Conservation (phyloP, 2,329 filamentous ascomycete genomes). For the Alternaria ethzedia region DNA sequence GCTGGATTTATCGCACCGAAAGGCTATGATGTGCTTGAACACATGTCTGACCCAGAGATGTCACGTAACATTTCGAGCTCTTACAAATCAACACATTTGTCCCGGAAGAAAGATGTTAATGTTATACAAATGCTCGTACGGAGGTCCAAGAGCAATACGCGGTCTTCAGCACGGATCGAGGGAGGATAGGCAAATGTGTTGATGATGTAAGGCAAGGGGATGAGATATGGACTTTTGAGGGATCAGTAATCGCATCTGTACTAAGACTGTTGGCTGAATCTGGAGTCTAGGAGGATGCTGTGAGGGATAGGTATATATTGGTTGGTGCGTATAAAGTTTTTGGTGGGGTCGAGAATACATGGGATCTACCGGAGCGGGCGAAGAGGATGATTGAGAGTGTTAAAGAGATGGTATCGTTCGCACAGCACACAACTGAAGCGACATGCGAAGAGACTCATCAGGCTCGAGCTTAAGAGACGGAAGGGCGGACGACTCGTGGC, state of each 20-base stretch:
- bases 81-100: neutral
- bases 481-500: neutral
- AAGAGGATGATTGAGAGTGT: neutral
- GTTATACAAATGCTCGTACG: neutral
- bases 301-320: neutral
- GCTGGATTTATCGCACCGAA: neutral
- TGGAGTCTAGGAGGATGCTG: neutral
- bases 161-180: neutral
- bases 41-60: neutral
- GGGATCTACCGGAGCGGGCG: neutral
- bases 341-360: neutral
- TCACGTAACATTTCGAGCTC: rapidly evolving
- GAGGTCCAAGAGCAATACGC: neutral
- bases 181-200: neutral
- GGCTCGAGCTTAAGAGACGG: neutral
- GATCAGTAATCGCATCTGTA: neutral
- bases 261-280: neutral
- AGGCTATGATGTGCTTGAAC: neutral
- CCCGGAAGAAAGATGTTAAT: neutral
- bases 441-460: neutral
- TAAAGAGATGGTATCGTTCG: neutral
- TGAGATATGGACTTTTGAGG: neutral
- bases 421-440: neutral
- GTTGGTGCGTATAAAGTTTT: neutral
- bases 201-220: neutral